Conservation (phyloP, 2,329 filamentous ascomycete genomes). For the Fusarium lateritium region DNA sequence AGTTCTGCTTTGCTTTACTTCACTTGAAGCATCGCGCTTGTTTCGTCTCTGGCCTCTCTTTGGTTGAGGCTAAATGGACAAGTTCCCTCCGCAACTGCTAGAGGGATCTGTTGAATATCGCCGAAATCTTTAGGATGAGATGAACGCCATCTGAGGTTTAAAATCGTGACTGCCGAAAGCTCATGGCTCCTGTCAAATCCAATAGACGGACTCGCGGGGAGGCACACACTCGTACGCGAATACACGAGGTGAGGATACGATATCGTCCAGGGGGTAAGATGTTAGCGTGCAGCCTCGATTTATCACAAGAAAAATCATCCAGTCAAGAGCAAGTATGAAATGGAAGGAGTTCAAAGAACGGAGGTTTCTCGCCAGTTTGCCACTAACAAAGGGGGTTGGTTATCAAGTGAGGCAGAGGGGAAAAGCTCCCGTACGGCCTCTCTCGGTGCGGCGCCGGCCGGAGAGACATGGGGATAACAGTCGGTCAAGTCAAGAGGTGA, state of each 20-base stretch:
- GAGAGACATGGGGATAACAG: conserved; percentile 25
- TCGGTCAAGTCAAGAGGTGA: conserved; percentile 16
- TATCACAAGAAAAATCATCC: conserved; percentile 24
- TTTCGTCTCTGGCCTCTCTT: conserved; percentile 25
- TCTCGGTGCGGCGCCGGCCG: conserved; percentile 5
- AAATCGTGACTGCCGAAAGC: not conserved
- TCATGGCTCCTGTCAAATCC: not conserved
- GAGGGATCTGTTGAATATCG: conserved; percentile 28
- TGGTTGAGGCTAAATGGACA: not conserved
- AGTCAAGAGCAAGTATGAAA: conserved; percentile 24
- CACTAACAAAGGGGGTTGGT: conserved; percentile 17
- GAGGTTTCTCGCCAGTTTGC: conserved; percentile 25
- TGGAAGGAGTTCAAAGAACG: conserved; percentile 6
- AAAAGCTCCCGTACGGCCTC: conserved; percentile 6
- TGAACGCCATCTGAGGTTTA: conserved; percentile 20
- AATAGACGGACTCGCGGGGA: conserved; percentile 5
- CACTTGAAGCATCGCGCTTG: conserved; percentile 16
- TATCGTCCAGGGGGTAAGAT: conserved; percentile 28
- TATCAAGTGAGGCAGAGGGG: conserved; percentile 10
- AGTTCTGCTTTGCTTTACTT: not conserved
- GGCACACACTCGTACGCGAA: conserved; percentile 23
- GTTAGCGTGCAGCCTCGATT: conserved; percentile 41
- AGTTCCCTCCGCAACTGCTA: conserved; percentile 18
- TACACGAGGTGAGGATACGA: conserved; percentile 37
- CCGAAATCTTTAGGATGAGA: conserved; percentile 20